Conservation (phyloP, 805 yeast genomes). For the Saccharomycopsis malanga region DNA sequence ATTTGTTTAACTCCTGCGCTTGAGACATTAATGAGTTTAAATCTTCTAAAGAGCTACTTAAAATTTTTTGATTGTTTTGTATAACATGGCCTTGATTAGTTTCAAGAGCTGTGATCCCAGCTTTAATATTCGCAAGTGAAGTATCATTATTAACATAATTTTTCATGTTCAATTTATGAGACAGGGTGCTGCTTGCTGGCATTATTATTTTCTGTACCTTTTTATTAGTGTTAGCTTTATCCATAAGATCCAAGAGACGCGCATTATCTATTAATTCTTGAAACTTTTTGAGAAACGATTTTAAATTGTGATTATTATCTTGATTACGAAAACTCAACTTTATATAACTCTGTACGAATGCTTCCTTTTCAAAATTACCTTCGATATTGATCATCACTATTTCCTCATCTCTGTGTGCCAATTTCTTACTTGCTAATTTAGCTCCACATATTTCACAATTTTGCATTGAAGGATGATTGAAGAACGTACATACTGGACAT, state of each 20-base stretch:
- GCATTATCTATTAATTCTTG: conserved; percentile 13
- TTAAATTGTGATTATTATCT: conserved; percentile 5
- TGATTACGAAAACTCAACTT: conserved; percentile 19
- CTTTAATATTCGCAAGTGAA: conserved; percentile 25
- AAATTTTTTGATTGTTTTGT: conserved; percentile 49
- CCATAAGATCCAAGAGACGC: conserved; percentile 1
- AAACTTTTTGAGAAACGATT: conserved; percentile 8
- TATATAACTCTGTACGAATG: conserved; percentile 21
- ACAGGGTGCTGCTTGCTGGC: neutral
- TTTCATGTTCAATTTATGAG: neutral
- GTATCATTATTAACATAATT: neutral
- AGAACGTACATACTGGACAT: conserved; percentile 66
- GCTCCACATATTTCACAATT: conserved; percentile 88
- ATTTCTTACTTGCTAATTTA: conserved; percentile 29
- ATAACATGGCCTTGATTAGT: conserved; percentile 46
- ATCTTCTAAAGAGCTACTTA: conserved; percentile 68
- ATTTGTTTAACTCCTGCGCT: conserved; percentile 60
- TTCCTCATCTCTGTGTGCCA: neutral
- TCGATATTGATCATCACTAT: conserved; percentile 2
- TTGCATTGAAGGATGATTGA: conserved; percentile 71
- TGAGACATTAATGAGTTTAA: conserved; percentile 69
- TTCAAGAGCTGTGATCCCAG: conserved; percentile 72
- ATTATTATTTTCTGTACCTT: conserved; percentile 16
- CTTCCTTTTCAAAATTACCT: conserved; percentile 21
- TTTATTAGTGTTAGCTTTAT: conserved; percentile 5